Percentiles rank a stretch among this genome's conserved stretches.
Evolutionary conservation across 2,329 filamentous ascomycete genomes (phyloP).

Genomic region (Epicoccum sorghinum): DNA sequence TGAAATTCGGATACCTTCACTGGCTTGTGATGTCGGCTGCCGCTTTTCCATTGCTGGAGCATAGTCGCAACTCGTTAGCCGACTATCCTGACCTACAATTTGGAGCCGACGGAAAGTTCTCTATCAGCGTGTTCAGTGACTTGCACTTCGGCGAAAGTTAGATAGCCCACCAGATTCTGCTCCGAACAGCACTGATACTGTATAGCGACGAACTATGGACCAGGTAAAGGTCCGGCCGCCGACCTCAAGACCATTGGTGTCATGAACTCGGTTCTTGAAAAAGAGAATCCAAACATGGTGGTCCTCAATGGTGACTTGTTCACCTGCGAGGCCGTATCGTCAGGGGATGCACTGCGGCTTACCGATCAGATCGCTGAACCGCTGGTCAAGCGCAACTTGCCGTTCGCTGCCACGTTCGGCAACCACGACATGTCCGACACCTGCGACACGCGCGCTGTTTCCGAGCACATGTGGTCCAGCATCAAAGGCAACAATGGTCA

Average conservation of each 20-base stretch:
- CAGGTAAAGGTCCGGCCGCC: slow-evolving; percentile 44
- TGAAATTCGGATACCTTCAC: slow-evolving; percentile 23
- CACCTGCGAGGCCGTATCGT: slow-evolving; percentile 61
- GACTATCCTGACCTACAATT: slow-evolving; percentile 36
- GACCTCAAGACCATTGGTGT: slow-evolving; percentile 64
- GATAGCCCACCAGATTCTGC: slow-evolving; percentile 34
- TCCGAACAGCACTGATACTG: slow-evolving; percentile 4
- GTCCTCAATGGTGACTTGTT: slow-evolving; percentile 76
- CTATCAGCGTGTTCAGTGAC: slow-evolving; percentile 68
- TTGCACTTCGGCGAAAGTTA: slow-evolving; percentile 73
- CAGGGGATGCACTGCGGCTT: slow-evolving; percentile 22
- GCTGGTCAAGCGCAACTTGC: slow-evolving; percentile 61
- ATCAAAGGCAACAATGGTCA: slow-evolving; percentile 59
- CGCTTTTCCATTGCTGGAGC: slow-evolving; percentile 11
- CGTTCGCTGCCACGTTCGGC: slow-evolving; percentile 73
- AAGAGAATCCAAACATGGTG: slow-evolving; percentile 64
- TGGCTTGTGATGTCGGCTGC: slow-evolving; percentile 18
- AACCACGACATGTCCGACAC: slow-evolving; percentile 64
- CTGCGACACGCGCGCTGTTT: slow-evolving; percentile 30
- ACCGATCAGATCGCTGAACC: slow-evolving; percentile 36
- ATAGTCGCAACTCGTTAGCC: slow-evolving; percentile 2
- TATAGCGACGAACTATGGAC: slow-evolving; percentile 15
- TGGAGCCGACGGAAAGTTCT: slow-evolving; percentile 49
- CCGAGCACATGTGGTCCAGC: slow-evolving; percentile 35
- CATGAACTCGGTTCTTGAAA: slow-evolving; percentile 63